Evolutionary conservation across 192 early-diverging fungal species (phyloP).

Genomic region (Lobosporangium transversale): DNA sequence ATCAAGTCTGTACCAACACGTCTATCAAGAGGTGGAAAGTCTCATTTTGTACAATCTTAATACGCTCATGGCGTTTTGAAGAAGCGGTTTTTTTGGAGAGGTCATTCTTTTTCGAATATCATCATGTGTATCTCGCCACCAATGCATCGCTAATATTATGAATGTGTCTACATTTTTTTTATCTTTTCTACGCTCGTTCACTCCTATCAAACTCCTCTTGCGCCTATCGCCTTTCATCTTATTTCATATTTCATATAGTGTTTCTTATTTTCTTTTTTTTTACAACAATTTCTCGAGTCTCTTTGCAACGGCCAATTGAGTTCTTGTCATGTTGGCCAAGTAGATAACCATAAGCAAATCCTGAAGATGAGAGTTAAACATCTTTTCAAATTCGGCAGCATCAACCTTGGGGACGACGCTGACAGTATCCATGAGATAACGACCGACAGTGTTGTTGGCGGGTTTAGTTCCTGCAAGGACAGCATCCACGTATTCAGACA

Average conservation of each 20-base stretch:
- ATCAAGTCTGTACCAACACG: no score
- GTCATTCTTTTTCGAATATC: no score
- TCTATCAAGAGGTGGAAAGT: no score
- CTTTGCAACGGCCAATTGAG: conserved; percentile 94
- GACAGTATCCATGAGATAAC: conserved; percentile 93
- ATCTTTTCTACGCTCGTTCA: no score
- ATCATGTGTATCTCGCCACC: conserved; percentile 1
- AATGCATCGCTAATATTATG: not conserved
- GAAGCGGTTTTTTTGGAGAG: no score
- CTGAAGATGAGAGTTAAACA: conserved; percentile 94
- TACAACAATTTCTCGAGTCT: conserved; percentile 83
- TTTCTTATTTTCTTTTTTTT: conserved; percentile 4
- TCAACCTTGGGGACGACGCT: conserved; percentile 90
- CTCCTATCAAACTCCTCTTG: no score
- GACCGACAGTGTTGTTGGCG: conserved; percentile 85
- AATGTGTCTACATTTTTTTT: no score
- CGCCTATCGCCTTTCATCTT: no score
- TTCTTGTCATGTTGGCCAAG: conserved; percentile 93
- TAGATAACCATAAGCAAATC: conserved; percentile 98
- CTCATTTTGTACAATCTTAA: no score
- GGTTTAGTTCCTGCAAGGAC: conserved; percentile 69
- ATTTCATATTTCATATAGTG: no score
- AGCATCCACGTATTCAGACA: conserved; percentile 81
- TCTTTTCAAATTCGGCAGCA: conserved; percentile 84
- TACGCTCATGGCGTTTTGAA: no score